Evolutionary conservation across 192 early-diverging fungal species (phyloP).

Genomic region (Coemansia sp.): DNA sequence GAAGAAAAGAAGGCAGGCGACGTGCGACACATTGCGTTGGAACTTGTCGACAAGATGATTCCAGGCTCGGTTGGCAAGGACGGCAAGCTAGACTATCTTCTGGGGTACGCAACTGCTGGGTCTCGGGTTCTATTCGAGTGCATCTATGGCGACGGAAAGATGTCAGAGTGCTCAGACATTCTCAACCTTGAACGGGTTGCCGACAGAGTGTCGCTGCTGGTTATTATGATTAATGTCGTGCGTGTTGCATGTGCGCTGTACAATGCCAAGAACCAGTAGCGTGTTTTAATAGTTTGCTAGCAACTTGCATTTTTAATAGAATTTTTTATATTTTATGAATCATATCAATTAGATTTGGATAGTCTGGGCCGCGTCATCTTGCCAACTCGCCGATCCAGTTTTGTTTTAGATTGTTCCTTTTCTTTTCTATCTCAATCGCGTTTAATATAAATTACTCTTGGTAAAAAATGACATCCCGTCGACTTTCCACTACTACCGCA

Average conservation of each 20-base stretch:
- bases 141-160: conserved; percentile 28
- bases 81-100: conserved; percentile 28
- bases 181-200: conserved; percentile 20
- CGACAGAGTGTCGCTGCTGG: conserved; percentile 34
- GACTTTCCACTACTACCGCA: neutral
- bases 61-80: conserved; percentile 26
- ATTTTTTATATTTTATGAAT: too few relatives aligned
- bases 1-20: conserved; percentile 46
- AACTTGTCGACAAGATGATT: conserved; percentile 36
- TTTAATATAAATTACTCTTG: neutral
- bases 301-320: too few relatives aligned
- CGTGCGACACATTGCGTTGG: conserved; percentile 28
- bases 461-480: neutral
- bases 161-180: conserved; percentile 42
- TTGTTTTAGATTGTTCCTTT: neutral
- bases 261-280: neutral
- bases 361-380: neutral
- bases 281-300: neutral
- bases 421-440: conserved; percentile 1
- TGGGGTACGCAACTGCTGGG: conserved; percentile 44
- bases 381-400: too few relatives aligned
- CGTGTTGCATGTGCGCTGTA: conserved; percentile 22
- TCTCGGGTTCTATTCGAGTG: conserved; percentile 41
- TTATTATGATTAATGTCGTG: conserved; percentile 35
- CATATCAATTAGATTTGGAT: neutral